Conservation (phyloP, 805 yeast genomes). For the Nakazawaea siamensis region DNA sequence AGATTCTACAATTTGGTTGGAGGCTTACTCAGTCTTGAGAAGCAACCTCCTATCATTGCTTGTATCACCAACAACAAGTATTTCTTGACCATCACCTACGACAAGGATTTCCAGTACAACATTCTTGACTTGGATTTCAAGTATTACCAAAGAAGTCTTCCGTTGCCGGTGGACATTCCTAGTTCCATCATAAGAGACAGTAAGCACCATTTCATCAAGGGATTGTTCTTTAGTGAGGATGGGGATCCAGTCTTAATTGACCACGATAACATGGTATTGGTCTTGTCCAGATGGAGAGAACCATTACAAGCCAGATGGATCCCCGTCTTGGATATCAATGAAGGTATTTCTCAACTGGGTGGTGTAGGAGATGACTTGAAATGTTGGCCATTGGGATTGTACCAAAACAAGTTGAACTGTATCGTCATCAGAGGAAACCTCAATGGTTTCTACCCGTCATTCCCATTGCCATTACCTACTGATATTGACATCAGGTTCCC, state of each 20-base stretch:
- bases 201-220: conserved; percentile 33
- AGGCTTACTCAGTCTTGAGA: conserved; percentile 59
- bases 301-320: conserved; percentile 77
- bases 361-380: conserved; percentile 48
- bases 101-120: conserved; percentile 22
- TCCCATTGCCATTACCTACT: conserved; percentile 80
- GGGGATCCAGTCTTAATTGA: conserved; percentile 92
- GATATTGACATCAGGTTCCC: conserved; percentile 72
- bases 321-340: conserved; percentile 62
- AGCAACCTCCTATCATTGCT: conserved; percentile 65
- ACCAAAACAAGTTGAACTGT: conserved; percentile 63
- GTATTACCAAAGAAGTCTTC: conserved; percentile 32
- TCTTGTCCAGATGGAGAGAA: conserved; percentile 73
- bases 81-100: conserved; percentile 42
- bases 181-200: conserved; percentile 2
- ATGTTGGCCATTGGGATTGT: conserved; percentile 85
- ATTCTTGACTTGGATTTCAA: conserved; percentile 28
- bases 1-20: conserved; percentile 70
- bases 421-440: conserved; percentile 58
- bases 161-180: conserved; percentile 31
- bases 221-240: conserved; percentile 76
- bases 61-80: conserved; percentile 54
- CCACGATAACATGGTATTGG: conserved; percentile 61
- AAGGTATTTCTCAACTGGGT: conserved; percentile 41
- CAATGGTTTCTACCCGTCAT: conserved; percentile 51